These are phyloP conservation scores for Blastobotrys muscicola DNA, from an alignment of 805 yeast genomes.

Conservation along the genomic window DNA sequence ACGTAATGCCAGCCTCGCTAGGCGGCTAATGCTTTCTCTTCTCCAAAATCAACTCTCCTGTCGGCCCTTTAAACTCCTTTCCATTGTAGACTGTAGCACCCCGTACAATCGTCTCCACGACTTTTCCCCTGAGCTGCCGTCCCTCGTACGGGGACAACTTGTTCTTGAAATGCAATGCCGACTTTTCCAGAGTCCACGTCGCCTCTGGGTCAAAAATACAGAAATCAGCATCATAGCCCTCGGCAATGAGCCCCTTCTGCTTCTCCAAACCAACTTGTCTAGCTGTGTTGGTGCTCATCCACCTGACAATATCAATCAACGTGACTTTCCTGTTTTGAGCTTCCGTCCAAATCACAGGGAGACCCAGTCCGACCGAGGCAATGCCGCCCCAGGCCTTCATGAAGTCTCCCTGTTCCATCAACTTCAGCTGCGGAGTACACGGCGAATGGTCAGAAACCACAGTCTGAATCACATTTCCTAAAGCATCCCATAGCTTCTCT, in stretches of 20 bases:
- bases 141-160: constrained; percentile 86
- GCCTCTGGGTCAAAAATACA: constrained; percentile 65
- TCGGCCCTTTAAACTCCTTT: constrained; percentile 39
- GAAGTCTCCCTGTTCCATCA: constrained; percentile 74
- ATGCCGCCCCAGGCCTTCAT: constrained; percentile 96
- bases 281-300: constrained; percentile 83
- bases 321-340: constrained; percentile 36
- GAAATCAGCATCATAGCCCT: constrained; percentile 84
- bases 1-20: too few relatives aligned
- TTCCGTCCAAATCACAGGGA: constrained; percentile 72
- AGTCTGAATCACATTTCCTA: constrained; percentile 56
- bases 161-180: constrained; percentile 55
- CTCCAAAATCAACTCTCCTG: constrained; percentile 53
- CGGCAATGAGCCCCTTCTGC: constrained; percentile 59
- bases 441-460: constrained; percentile 96
- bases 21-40: too few relatives aligned
- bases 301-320: constrained; percentile 54
- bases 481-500: constrained; percentile 65
- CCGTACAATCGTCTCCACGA: constrained; percentile 69
- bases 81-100: constrained; percentile 63
- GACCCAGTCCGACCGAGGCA: constrained; percentile 83
- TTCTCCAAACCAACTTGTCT: constrained; percentile 70
- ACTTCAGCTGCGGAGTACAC: constrained; percentile 85
- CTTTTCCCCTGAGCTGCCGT: constrained; percentile 55
- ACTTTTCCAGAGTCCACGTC: constrained; percentile 33